Evolutionary conservation across 495 filamentous ascomycete genomes (phyloP), one percentile per base, ranked within the genome.

Genomic region (Penicillium bialowiezense): DNA sequence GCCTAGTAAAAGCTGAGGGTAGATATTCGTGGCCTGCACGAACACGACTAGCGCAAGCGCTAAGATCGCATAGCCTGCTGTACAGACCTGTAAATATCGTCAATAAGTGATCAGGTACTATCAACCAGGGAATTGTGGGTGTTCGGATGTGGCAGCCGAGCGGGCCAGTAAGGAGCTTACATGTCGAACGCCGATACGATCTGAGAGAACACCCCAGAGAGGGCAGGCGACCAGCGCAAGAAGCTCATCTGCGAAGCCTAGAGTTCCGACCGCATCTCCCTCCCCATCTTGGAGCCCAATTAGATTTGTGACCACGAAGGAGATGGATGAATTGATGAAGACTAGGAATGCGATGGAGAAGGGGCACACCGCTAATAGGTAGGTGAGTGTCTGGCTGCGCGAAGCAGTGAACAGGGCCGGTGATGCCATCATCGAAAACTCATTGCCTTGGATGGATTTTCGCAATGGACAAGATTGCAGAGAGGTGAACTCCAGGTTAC

Each of bases 321-420:
- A 92, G 48, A 97, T 75, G 58, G 87, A 87, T 56, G 86, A 87
- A 71, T 97, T 99, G 55, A 99, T 85, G 74, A 97, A 99, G 40
- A 99, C 93, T 45, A 99, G 82, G 73, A 97, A 96, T 28, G 89
- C 87, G 59, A 99, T 99, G 56, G 87, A 92, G 75, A 96, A 97
- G 19, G 96, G 85, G 41, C 89, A 90, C 54, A 97, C 88, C 49
- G 83, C 89, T 38, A 93, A 71, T 24, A 99, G 79, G 64, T 99
- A 99, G 13, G 90, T 89, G 34, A 81, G 65, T 2, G 86, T 86
- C 63, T 98, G 93, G 7, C 83, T 63, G 38, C 80, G 75, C 5
- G 84, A 89, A 28, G 88, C 83, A 17, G 80, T 83, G 58, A 84
- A 80, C 33, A 77, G 46, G 37, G 69, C 51, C 44, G 56, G 61